Evolutionary conservation across 352 stramenopile genomes (phyloP), one percentile per base, ranked within the genome.

Genomic region (Salisapilia sapeloensis): DNA sequence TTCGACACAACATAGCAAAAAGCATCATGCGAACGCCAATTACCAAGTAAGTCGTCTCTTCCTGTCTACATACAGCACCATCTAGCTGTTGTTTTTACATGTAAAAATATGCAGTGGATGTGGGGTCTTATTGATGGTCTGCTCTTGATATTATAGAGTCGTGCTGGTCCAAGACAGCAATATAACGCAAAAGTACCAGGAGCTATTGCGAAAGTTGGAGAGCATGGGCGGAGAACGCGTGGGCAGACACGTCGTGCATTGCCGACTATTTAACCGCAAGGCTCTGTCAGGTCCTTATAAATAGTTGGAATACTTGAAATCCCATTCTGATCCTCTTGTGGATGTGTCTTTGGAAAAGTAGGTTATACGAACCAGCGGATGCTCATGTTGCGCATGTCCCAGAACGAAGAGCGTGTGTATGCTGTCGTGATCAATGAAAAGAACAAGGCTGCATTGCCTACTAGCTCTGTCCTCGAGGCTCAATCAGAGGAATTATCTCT

Each of bases 321-420:
- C n/a, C 14, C 8, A 21, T 16, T 19, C 19, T n/a, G 8, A 8
- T 5, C 21, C 16, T 38, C 15, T 14, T 19, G 2, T 11, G 40
- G 6, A 31, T 24, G 15, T 11, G n/a, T 46, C 15, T 5, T 57
- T 22, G 18, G 39, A 8, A 19, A 43, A 81, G 74, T 72, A 38
- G 70, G 67, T 21, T 84, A 81, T 54, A 56, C 51, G 35, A 90
- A 86, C 58, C 74, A 90, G 56, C 74, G 74, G 52, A 90, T 90
- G 74, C 85, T 82, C 59, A 81, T 90, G 67, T 53, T 90, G 33
- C 50, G 74, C n/a, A 86, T 85, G 70, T 86, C 70, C 7, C 74
- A 90, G 41, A 86, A 83, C 42, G 69, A 90, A 35, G 74, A 84
- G 40, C 46, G 84, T 19, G 65, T 90, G 39, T 90, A 86, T 50